These are phyloP conservation scores for Ocimum tenuiflorum DNA, from an alignment of 257 asterid genomes.

Conservation along the genomic window DNA sequence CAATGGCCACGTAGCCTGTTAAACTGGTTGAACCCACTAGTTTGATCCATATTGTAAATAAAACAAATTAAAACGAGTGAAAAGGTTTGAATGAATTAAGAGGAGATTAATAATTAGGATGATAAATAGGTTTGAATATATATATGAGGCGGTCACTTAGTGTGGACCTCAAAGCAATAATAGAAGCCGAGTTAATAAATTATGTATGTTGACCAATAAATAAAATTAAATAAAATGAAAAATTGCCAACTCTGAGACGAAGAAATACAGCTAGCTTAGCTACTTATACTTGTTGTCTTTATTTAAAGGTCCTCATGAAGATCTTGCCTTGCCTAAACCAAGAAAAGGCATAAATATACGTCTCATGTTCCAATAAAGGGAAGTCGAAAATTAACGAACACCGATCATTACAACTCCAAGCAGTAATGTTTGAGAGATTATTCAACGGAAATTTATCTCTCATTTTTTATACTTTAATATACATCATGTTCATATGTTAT, in stretches of 20 bases:
- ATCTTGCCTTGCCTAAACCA: constrained; percentile 1
- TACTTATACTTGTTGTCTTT: neutral
- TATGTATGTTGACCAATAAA: constrained; percentile 4
- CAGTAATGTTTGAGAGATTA: too few species aligned
- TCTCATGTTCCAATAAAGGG: neutral
- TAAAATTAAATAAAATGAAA: neutral
- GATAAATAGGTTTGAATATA: neutral
- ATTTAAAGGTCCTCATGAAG: neutral
- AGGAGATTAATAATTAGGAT: neutral
- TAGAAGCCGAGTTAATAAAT: neutral
- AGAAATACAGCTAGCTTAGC: constrained; percentile 19
- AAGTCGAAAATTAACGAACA: too few species aligned
- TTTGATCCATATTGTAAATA: neutral
- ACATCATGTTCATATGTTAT: too few species aligned
- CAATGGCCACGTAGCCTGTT: too few species aligned
- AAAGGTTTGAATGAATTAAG: neutral
- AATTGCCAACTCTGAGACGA: constrained; percentile 21
- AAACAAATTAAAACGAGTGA: neutral
- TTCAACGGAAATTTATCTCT: too few species aligned
- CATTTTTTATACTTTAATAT: too few species aligned
- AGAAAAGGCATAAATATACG: neutral
- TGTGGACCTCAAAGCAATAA: constrained; percentile 1
- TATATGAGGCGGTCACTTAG: too few species aligned
- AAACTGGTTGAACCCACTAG: too few species aligned
- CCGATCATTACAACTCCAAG: too few species aligned